These are phyloP conservation scores for Aethionema arabicum DNA, from an alignment of 345 rosid genomes.

Conservation along the genomic window DNA sequence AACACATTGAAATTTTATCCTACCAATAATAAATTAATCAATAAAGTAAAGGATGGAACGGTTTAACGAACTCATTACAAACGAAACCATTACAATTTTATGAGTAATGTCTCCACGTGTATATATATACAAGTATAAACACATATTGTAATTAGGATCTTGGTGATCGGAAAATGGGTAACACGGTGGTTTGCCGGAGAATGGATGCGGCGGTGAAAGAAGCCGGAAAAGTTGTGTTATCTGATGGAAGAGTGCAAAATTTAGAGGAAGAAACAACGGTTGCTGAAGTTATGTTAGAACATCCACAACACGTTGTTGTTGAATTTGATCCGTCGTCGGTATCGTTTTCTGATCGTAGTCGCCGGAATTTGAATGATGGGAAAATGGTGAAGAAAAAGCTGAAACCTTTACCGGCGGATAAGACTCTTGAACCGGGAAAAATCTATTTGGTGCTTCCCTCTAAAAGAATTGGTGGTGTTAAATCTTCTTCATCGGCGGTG, in stretches of 20 bases:
- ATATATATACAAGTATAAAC: not conserved
- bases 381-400: constrained; percentile 42
- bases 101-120: not conserved
- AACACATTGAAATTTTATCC: constrained; percentile 38
- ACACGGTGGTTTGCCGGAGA: constrained; percentile 35
- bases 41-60: constrained; percentile 54
- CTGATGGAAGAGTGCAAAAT: constrained; percentile 57
- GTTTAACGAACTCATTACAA: constrained; percentile 62
- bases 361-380: constrained; percentile 7
- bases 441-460: constrained; percentile 65
- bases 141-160: not conserved
- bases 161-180: constrained; percentile 51
- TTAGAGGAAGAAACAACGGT: constrained; percentile 51
- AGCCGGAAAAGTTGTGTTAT: constrained; percentile 56
- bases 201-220: constrained; percentile 21
- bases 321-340: constrained; percentile 47
- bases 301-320: constrained; percentile 75
- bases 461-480: constrained; percentile 42
- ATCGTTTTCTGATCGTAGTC: constrained; percentile 22
- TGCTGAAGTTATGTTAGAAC: constrained; percentile 83
- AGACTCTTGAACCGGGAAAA: constrained; percentile 52
- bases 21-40: constrained; percentile 40
- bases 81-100: constrained; percentile 29
- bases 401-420: constrained; percentile 70
- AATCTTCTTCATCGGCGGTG: constrained; percentile 19